A percentile compares a stretch with the other conserved stretches of the same genome.
phyloP scores from a whole-genome alignment of 495 filamentous ascomycete genomes.

The Aspergillus coremiiformis region DNA sequence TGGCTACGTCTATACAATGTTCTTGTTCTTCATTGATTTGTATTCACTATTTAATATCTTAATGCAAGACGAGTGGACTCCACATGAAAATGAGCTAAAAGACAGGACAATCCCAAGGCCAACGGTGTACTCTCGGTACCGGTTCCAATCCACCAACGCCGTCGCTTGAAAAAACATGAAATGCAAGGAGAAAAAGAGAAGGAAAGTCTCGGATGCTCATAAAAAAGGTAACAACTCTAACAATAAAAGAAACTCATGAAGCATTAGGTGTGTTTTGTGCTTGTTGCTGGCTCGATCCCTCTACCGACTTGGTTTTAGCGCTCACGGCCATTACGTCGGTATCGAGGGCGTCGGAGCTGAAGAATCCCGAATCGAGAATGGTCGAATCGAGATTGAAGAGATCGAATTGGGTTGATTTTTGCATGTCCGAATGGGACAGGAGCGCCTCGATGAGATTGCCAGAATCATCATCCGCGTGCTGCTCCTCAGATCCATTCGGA shows the following conservation, averaged over 20 bases:
- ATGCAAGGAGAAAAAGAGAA: slow-evolving; percentile 7
- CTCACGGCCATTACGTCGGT: slow-evolving; percentile 18
- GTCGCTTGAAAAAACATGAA: slow-evolving; percentile 26
- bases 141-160: slow-evolving; percentile 26
- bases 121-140: background rate
- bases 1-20: no score
- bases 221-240: slow-evolving; percentile 2
- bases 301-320: slow-evolving; percentile 19
- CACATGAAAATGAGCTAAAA: background rate
- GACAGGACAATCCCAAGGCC: background rate
- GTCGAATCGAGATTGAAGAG: slow-evolving; percentile 27
- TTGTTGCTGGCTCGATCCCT: slow-evolving; percentile 12
- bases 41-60: no score
- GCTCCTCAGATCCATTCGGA: slow-evolving; percentile 23
- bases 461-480: slow-evolving; percentile 19
- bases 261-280: slow-evolving; percentile 10
- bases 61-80: background rate
- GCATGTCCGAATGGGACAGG: slow-evolving; percentile 30
- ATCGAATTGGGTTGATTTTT: slow-evolving; percentile 26
- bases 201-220: background rate
- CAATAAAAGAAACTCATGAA: slow-evolving; percentile 16
- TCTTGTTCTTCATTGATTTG: background rate
- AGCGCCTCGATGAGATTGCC: slow-evolving; percentile 36
- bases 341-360: slow-evolving; percentile 33
- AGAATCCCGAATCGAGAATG: slow-evolving; percentile 35